Evolutionary conservation across 2,329 filamentous ascomycete genomes (phyloP).

Genomic region (Monosporascus ibericus): DNA sequence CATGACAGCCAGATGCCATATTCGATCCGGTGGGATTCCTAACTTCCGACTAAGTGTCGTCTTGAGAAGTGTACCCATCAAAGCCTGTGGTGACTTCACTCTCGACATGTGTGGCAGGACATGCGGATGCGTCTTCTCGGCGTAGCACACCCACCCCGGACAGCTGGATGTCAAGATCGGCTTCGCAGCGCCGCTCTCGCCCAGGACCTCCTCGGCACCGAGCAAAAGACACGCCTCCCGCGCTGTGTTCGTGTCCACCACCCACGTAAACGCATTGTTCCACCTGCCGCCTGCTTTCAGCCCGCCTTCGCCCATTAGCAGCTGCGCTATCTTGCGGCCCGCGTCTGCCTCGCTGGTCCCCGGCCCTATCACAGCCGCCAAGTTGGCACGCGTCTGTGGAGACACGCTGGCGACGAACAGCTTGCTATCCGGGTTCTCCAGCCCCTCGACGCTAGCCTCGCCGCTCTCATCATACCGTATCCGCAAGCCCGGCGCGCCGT

Average conservation of each 20-base stretch:
- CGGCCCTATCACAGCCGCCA: conserved; percentile 76
- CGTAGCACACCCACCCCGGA: conserved; percentile 98
- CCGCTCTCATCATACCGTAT: conserved; percentile 27
- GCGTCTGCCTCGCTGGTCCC: conserved; percentile 67
- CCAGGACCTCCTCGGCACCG: conserved; percentile 64
- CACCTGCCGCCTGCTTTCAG: conserved; percentile 64
- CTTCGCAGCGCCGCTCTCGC: conserved; percentile 29
- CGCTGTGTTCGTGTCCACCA: conserved; percentile 82
- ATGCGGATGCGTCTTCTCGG: conserved; percentile 94
- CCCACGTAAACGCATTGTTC: conserved; percentile 77
- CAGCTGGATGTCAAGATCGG: conserved; percentile 85
- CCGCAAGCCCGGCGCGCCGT: conserved; percentile 52
- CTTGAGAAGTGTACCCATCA: conserved; percentile 87
- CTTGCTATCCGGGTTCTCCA: conserved; percentile 57
- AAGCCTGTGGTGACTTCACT: conserved; percentile 88
- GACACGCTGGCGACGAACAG: conserved; percentile 90
- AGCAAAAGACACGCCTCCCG: conserved; percentile 79
- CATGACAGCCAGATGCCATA: conserved; percentile 97
- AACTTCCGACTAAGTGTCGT: conserved; percentile 70
- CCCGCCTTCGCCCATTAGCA: conserved; percentile 66
- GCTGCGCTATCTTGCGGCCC: conserved; percentile 73
- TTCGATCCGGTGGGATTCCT: conserved; percentile 66
- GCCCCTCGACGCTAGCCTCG: conserved; percentile 38
- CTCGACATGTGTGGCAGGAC: conserved; percentile 85
- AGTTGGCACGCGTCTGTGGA: conserved; percentile 81